Conservation (phyloP, 2,329 filamentous ascomycete species). For the Lasiodiplodia hormozganensis region DNA sequence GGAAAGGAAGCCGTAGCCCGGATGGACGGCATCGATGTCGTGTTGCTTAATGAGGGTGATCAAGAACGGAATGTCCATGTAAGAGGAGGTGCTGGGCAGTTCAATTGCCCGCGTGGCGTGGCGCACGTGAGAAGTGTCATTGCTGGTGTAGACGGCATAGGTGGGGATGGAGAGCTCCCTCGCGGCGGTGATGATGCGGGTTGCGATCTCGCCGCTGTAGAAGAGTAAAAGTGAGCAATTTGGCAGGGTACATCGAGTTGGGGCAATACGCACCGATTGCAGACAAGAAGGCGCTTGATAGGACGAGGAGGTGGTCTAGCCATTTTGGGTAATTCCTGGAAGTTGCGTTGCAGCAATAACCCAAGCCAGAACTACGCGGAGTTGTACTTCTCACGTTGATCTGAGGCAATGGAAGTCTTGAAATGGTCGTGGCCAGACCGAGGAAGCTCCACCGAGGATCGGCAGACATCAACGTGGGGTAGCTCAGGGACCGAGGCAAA, state of each 20-base stretch:
- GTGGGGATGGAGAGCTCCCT: conserved; percentile 65
- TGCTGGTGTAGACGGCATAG: conserved; percentile 61
- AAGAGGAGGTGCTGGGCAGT: conserved; percentile 59
- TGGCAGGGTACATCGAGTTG: conserved; percentile 43
- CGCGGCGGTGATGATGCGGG: conserved; percentile 65
- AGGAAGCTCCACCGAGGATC: conserved; percentile 1
- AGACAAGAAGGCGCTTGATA: conserved; percentile 60
- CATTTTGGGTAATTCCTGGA: conserved; percentile 7
- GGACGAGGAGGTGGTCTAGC: conserved; percentile 37
- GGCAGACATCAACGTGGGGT: conserved; percentile 20
- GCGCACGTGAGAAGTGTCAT: conserved; percentile 63
- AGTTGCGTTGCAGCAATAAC: not conserved
- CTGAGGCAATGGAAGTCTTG: not conserved
- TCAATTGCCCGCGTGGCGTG: conserved; percentile 59
- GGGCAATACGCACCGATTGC: conserved; percentile 48
- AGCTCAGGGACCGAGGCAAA: conserved; percentile 26
- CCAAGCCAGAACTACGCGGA: not conserved
- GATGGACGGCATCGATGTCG: conserved; percentile 63
- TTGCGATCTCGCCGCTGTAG: conserved; percentile 64
- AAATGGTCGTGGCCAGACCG: not conserved
- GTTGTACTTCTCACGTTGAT: not conserved
- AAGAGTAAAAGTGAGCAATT: not conserved
- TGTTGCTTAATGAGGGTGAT: conserved; percentile 57
- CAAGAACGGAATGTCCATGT: conserved; percentile 60
- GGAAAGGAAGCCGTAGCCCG: conserved; percentile 69